Evolutionary conservation across 2,329 filamentous ascomycete genomes (phyloP).

Genomic region (Calonectria ilicicola): DNA sequence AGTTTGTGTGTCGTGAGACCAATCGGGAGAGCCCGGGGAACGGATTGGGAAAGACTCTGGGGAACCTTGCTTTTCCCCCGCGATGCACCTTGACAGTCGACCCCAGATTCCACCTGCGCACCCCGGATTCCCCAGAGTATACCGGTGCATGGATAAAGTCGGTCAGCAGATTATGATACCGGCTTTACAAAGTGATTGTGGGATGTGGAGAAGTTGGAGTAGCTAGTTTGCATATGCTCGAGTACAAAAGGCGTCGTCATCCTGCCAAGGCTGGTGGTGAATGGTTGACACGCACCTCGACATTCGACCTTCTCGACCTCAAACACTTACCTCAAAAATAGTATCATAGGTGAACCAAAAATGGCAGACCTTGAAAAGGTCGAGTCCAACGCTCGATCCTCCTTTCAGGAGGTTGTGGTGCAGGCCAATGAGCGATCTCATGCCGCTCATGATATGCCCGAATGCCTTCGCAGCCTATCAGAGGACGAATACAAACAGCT

Average conservation of each 20-base stretch:
- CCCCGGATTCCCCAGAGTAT: neutral
- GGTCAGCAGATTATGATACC: neutral
- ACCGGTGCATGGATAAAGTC: neutral
- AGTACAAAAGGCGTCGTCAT: neutral
- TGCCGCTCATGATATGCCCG: slow-evolving; percentile 16
- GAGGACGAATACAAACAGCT: slow-evolving; percentile 16
- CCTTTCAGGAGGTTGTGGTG: neutral
- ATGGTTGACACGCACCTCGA: neutral
- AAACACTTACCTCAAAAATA: neutral
- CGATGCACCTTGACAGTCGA: neutral
- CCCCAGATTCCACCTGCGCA: neutral
- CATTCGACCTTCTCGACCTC: neutral
- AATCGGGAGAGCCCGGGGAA: slow-evolving; percentile 6
- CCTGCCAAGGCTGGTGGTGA: neutral
- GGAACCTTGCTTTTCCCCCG: slow-evolving; percentile 6
- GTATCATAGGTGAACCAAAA: neutral
- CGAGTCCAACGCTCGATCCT: neutral
- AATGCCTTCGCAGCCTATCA: slow-evolving; percentile 16
- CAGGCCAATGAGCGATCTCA: neutral
- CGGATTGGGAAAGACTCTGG: slow-evolving; percentile 6
- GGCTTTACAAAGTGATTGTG: neutral
- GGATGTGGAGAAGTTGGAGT: neutral
- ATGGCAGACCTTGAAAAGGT: slow-evolving; percentile 1
- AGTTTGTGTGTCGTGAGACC: neutral
- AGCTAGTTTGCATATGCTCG: neutral